A percentile compares a stretch with the other conserved stretches of the same genome.
phyloP scores from a whole-genome alignment of 2,329 filamentous ascomycete species.

The Colletotrichum euphorbiae region DNA sequence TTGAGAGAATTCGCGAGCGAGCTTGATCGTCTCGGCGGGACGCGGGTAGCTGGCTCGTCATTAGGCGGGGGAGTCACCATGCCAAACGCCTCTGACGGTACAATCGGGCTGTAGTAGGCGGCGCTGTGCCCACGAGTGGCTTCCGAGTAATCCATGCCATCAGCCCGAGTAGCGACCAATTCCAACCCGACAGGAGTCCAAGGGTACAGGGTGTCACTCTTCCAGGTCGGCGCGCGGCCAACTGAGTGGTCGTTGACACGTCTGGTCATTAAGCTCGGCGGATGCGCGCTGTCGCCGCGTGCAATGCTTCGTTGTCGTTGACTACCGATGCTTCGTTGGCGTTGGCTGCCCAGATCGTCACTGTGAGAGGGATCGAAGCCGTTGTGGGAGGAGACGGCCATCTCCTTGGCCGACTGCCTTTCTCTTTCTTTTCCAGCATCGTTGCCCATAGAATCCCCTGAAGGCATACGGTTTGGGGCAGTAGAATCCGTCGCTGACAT shows the following conservation, averaged over 20 bases:
- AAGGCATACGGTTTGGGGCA: slow-evolving; percentile 28
- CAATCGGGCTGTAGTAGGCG: slow-evolving; percentile 56
- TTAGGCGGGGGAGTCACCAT: slow-evolving; percentile 48
- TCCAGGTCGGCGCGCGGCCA: slow-evolving; percentile 35
- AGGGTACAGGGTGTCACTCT: slow-evolving; percentile 36
- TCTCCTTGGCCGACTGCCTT: slow-evolving; percentile 30
- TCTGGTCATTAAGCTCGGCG: slow-evolving; percentile 28
- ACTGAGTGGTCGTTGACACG: slow-evolving; percentile 35
- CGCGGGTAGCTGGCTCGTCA: slow-evolving; percentile 26
- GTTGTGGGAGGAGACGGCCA: slow-evolving; percentile 20
- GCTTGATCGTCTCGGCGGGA: slow-evolving; percentile 43
- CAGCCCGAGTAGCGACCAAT: slow-evolving; percentile 38
- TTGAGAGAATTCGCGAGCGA: slow-evolving; percentile 51
- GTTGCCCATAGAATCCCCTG: slow-evolving; percentile 26
- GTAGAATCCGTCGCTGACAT: slow-evolving; percentile 25
- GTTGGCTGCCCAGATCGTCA: slow-evolving; percentile 18
- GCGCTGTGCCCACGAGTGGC: slow-evolving; percentile 46
- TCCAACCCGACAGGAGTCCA: slow-evolving; percentile 36
- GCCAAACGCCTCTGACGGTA: slow-evolving; percentile 56
- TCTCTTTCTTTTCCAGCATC: slow-evolving; percentile 27
- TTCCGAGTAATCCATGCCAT: slow-evolving; percentile 40
- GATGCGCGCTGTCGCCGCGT: slow-evolving; percentile 22
- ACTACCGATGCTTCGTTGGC: slow-evolving; percentile 6
- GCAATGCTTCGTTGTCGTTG: slow-evolving; percentile 20
- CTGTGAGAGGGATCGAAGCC: slow-evolving; percentile 20